phyloP scores from a whole-genome alignment of 345 rosid species.

The Acer saccharum region DNA sequence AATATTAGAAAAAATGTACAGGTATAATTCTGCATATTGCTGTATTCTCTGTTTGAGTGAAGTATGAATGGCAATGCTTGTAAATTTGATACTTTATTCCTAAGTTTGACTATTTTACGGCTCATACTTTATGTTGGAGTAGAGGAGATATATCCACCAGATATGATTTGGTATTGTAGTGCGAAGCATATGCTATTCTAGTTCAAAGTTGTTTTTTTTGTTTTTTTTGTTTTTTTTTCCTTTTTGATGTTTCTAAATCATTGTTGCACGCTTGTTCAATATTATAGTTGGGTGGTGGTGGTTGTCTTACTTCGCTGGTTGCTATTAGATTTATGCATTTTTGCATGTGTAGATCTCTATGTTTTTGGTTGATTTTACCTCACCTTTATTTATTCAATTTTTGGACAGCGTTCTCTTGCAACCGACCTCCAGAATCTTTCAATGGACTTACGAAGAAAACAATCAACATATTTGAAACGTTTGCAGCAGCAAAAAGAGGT shows the following conservation, averaged over 20 bases:
- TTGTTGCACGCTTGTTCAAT: not conserved
- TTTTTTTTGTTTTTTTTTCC: not conserved
- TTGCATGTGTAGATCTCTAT: not conserved
- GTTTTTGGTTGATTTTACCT: not conserved
- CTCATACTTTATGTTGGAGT: not conserved
- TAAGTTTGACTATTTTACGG: not conserved
- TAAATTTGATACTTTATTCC: not conserved
- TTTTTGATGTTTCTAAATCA: not conserved
- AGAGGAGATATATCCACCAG: not conserved
- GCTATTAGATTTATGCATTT: not conserved
- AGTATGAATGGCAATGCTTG: not conserved
- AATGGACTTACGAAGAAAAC: slow-evolving; percentile 92
- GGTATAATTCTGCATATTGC: slow-evolving; percentile 38
- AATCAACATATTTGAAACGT: slow-evolving; percentile 84
- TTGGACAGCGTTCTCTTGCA: slow-evolving; percentile 72
- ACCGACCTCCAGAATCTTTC: slow-evolving; percentile 89
- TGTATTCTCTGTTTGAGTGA: not conserved
- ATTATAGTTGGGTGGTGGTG: not conserved
- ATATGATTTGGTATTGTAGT: not conserved
- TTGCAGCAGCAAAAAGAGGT: slow-evolving; percentile 95
- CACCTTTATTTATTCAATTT: slow-evolving; percentile 3
- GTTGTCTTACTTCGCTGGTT: not conserved
- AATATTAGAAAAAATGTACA: slow-evolving; percentile 91
- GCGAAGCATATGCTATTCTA: not conserved
- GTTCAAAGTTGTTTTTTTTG: not conserved